These are phyloP conservation scores for Setomelanomma holmii DNA, from an alignment of 2,329 filamentous ascomycete genomes.

Conservation along the genomic window DNA sequence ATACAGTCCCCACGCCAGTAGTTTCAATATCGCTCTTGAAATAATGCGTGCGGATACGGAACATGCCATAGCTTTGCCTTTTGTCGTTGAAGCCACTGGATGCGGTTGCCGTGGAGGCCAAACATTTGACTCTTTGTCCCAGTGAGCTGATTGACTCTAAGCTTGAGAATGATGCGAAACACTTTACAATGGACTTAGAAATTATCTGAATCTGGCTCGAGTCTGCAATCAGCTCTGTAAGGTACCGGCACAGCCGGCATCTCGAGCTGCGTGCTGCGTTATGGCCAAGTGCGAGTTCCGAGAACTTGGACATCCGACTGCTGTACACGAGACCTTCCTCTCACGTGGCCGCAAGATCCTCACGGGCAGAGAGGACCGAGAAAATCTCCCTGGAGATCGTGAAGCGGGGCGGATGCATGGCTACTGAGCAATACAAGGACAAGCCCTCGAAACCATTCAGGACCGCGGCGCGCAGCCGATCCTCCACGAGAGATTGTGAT, in stretches of 20 bases:
- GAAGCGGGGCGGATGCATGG: slow-evolving; percentile 11
- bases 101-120: background rate
- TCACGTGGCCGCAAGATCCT: slow-evolving; percentile 7
- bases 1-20: background rate
- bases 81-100: background rate
- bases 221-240: too few species aligned
- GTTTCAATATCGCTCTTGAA: background rate
- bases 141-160: too few species aligned
- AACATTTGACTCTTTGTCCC: too few species aligned
- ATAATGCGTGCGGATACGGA: background rate
- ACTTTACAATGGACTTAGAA: too few species aligned
- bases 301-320: too few species aligned
- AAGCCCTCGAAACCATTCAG: slow-evolving; percentile 8
- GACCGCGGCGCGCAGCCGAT: background rate
- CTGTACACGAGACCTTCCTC: background rate
- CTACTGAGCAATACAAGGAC: slow-evolving; percentile 3
- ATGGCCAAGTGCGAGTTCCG: too few species aligned
- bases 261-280: too few species aligned
- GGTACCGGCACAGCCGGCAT: too few species aligned
- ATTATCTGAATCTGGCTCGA: too few species aligned
- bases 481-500: slow-evolving; percentile 15
- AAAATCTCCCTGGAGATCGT: slow-evolving; percentile 28
- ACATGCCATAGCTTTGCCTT: background rate
- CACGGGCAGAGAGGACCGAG: slow-evolving; percentile 9
- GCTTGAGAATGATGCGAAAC: too few species aligned